Evolutionary conservation across 2,329 filamentous ascomycete genomes (phyloP), one percentile per base, ranked within the genome.

Genomic region (Neopestalotiopsis sp.): DNA sequence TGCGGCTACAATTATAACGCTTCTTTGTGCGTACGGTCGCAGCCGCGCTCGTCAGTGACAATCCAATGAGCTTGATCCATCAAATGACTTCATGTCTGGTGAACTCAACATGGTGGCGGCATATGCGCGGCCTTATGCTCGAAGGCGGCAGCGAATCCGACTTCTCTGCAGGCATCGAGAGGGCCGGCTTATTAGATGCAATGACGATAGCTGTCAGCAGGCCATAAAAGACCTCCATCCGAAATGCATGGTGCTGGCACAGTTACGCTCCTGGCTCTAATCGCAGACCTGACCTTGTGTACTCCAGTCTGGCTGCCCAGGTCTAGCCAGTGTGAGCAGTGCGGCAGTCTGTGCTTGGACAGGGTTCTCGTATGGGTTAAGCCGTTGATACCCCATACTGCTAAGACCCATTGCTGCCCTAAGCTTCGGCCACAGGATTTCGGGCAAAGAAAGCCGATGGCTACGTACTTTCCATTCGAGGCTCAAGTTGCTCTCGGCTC

Each of bases 381-480:
- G 61, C 61, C 61, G 61, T 49, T 53, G 61, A 64, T 64, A 64
- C 61, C 61, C 61, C 61, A 64, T 64, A 64, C 13, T 28, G 61
- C 61, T 64, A 64, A 49, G 42, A 49, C 40, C 61, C 14, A 64
- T 64, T 53, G 40, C 61, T 64, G 40, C 61, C 61, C 61, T 64
- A 64, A 64, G 61, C 61, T 62, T 24, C 30, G 34, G 24, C 32
- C 32, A 30, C 57, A 59, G 57, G 24, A 59, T 34, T 62, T 62
- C 59, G 30, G 59, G 10, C 59, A 38, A 14, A 62, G 32, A 17
- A 34, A 34, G 34, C 32, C 59, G 32, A 62, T 20, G 59, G n/a
- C 59, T 40, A 34, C 24, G 24, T 28, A 28, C 57, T 59, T 7
- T 59, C 24, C 34, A 38, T 38, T 38, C 34, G 34, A 38, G 34